phyloP scores from a whole-genome alignment of 2,329 filamentous ascomycete species.

The Pseudonectria buxi region DNA sequence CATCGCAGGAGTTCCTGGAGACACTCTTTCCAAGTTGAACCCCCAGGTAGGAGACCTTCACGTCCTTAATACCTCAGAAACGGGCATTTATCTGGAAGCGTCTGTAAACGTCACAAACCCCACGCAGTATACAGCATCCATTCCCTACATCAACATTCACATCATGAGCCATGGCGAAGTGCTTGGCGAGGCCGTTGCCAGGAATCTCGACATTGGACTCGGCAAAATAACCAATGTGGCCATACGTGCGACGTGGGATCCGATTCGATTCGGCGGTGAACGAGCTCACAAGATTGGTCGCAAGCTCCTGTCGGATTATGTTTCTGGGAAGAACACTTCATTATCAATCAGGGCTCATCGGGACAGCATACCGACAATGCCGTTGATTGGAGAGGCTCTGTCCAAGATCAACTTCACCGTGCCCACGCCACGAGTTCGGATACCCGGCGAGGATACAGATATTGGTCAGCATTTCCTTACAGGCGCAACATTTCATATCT shows the following conservation, averaged over 20 bases:
- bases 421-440: constrained; percentile 59
- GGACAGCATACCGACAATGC: constrained; percentile 66
- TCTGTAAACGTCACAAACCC: constrained; percentile 83
- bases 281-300: constrained; percentile 56
- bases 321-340: constrained; percentile 82
- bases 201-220: constrained; percentile 54
- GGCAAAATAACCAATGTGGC: constrained; percentile 67
- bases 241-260: constrained; percentile 69
- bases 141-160: constrained; percentile 77
- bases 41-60: constrained; percentile 66
- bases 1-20: constrained; percentile 50
- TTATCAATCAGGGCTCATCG: constrained; percentile 67
- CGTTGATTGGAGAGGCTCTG: constrained; percentile 64
- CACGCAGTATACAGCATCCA: constrained; percentile 71
- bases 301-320: constrained; percentile 73
- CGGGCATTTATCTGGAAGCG: constrained; percentile 64
- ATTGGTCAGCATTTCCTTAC: constrained; percentile 63
- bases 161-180: constrained; percentile 66
- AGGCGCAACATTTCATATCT: constrained; percentile 77
- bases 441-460: constrained; percentile 43
- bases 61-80: constrained; percentile 64
- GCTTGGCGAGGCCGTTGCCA: constrained; percentile 67
- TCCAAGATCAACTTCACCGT: constrained; percentile 66
- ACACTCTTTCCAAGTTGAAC: constrained; percentile 39
- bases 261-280: constrained; percentile 53